Evolutionary conservation across 2,329 filamentous ascomycete genomes (phyloP), one percentile per base, ranked within the genome.

Genomic region (Arthrobotrys megalospora): DNA sequence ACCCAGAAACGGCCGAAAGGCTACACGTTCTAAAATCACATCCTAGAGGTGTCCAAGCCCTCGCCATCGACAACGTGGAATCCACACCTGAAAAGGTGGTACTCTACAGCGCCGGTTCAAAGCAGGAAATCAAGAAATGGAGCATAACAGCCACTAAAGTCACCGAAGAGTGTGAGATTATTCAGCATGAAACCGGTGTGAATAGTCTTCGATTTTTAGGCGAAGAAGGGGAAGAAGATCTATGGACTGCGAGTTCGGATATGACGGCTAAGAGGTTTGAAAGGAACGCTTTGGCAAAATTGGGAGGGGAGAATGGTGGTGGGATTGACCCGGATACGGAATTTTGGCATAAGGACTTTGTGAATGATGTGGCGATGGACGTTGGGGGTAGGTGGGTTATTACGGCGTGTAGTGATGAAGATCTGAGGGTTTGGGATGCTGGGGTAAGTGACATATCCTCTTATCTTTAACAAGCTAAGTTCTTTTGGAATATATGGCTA

Each of bases 231-330:
- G 89, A 76, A 34, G 88, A 89, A 11, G 93, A 97, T 81, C 85
- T 97, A 12, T 98, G 94, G 94, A 97, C 95, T 6, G 92, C 94
- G 5, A 97, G 93, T 77, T 94, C 93, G 3, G 96, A 99, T 84
- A 96, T 93, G 81, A 94, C 92, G 0, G 90, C 90, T 1, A 96
- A 95, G 84, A 94, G 93, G 47, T 80, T 82, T 45, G 81, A 81
- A 11, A 77, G 81, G 3, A 34, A 28, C 3, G 66, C 62, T 7
- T 21, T 70, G 62, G 60, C 45, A 24, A 52, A 50, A 6, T 47
- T 75, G 41, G 75, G 53, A 10, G 50, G 16, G 16, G 79, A 78
- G 47, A 69, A 64, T 32, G 50, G 28, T 11, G 64, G 76, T 6
- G 80, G 77, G 7, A 36, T 50, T 19, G 72, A 80, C 19, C 79